Conservation (phyloP, 2,329 filamentous ascomycete species). For the Rhinocladiella similis region DNA sequence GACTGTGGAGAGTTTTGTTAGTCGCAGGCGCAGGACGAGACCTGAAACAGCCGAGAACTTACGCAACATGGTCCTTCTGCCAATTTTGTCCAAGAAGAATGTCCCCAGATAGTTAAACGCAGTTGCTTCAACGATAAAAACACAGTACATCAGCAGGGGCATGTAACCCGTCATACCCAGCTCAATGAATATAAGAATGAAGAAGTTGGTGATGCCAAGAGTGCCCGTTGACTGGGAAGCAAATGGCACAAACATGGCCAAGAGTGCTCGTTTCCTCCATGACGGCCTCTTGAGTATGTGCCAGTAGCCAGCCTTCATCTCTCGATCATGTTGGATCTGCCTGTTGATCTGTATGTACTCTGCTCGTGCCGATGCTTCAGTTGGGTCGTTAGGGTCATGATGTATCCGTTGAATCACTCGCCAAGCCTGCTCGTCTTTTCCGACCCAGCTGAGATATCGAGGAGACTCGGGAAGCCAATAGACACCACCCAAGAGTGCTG, state of each 20-base stretch:
- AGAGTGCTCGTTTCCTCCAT: constrained; percentile 9
- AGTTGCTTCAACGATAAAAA: constrained; percentile 66
- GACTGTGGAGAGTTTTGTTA: too few relatives aligned
- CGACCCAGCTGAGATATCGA: constrained; percentile 10
- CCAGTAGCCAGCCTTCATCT: background rate
- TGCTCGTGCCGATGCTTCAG: background rate
- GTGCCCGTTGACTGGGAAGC: constrained; percentile 33
- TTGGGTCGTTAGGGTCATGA: constrained; percentile 6
- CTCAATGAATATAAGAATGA: constrained; percentile 36
- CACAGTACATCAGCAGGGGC: constrained; percentile 48
- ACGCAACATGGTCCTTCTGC: constrained; percentile 49
- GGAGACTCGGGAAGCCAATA: constrained; percentile 9
- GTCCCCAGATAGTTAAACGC: too few relatives aligned
- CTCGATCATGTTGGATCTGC: constrained; percentile 12
- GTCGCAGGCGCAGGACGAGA: too few relatives aligned
- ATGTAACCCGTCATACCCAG: constrained; percentile 39
- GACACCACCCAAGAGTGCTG: constrained; percentile 7
- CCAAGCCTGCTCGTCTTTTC: constrained; percentile 12
- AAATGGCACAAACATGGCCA: constrained; percentile 6
- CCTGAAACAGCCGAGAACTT: background rate
- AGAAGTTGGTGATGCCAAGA: constrained; percentile 39
- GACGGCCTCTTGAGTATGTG: constrained; percentile 17
- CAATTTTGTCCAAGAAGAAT: constrained; percentile 68
- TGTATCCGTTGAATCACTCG: constrained; percentile 12
- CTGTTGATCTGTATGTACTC: constrained; percentile 13